Percentiles rank a stretch among this genome's conserved stretches.
Conservation (phyloP, 2,329 filamentous ascomycete species). For the Pseudocercospora eumusae region DNA sequence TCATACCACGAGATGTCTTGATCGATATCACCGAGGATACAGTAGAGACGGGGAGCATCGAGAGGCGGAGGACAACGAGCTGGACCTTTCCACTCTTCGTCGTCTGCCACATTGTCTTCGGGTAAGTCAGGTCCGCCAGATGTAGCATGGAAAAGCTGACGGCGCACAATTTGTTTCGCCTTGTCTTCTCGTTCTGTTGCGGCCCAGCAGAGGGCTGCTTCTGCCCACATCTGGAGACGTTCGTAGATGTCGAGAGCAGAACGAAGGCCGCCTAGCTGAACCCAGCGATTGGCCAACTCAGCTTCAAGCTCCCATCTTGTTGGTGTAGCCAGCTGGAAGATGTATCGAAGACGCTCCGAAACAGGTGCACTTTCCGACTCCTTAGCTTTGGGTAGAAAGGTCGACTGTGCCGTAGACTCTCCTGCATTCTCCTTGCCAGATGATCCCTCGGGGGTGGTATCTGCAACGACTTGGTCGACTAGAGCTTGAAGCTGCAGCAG, state of each 20-base stretch:
- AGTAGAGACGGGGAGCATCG: constrained; percentile 85
- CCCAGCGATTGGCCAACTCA: constrained; percentile 91
- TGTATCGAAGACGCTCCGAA: constrained; percentile 74
- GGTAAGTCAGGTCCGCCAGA: constrained; percentile 43
- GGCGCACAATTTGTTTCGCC: constrained; percentile 72
- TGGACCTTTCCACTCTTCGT: constrained; percentile 63
- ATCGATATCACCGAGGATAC: constrained; percentile 89
- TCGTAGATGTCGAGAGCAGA: constrained; percentile 97
- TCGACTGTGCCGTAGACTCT: constrained; percentile 56
- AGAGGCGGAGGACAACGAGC: constrained; percentile 70
- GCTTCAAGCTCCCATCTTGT: constrained; percentile 92
- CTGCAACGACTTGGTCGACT: constrained; percentile 90
- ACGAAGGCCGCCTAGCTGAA: constrained; percentile 78
- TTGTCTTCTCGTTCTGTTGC: constrained; percentile 79
- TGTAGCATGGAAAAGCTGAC: constrained; percentile 73
- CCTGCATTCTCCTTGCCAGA: constrained; percentile 32
- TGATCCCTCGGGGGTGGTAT: constrained; percentile 55
- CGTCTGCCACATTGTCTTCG: constrained; percentile 39
- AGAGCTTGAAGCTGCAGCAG: constrained; percentile 92
- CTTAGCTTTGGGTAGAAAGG: constrained; percentile 78
- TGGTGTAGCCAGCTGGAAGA: constrained; percentile 80
- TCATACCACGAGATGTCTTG: constrained; percentile 73
- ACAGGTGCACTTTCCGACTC: constrained; percentile 76
- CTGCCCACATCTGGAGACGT: constrained; percentile 87
- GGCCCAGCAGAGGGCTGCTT: constrained; percentile 87